Evolutionary conservation across 2,329 filamentous ascomycete species (phyloP).

Genomic region (Magnaporthiopsis poae): DNA sequence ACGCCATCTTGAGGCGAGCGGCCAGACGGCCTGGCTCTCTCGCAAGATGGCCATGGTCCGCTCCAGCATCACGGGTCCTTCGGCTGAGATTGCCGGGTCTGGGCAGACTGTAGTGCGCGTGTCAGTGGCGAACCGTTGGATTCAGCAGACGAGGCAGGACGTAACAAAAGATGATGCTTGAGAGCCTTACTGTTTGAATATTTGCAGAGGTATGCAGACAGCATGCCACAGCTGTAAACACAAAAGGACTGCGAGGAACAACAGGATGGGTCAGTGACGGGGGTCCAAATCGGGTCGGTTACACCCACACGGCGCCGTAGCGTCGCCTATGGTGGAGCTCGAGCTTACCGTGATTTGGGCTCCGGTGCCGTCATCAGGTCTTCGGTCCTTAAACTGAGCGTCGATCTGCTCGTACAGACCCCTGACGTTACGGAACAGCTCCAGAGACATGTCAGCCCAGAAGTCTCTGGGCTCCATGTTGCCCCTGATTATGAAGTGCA

Average conservation of each 20-base stretch:
- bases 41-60: conserved; percentile 33
- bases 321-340: not conserved
- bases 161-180: not conserved
- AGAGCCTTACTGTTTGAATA: conserved; percentile 21
- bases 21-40: conserved; percentile 40
- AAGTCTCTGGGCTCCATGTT: conserved; percentile 25
- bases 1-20: conserved; percentile 38
- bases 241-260: conserved; percentile 30
- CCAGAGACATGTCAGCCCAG: conserved; percentile 30
- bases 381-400: conserved; percentile 35
- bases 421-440: conserved; percentile 35
- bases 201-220: conserved; percentile 39
- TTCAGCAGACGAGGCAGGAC: not conserved
- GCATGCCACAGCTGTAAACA: conserved; percentile 41
- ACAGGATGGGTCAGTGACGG: too few relatives aligned
- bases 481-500: conserved; percentile 39
- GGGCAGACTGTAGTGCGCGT: conserved; percentile 26
- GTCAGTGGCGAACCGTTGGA: not conserved
- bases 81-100: conserved; percentile 26
- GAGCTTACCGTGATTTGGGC: conserved; percentile 37
- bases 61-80: conserved; percentile 35
- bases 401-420: conserved; percentile 38
- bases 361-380: conserved; percentile 36
- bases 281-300: not conserved
- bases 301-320: not conserved